A percentile compares a stretch with the other conserved stretches of the same genome.
phyloP scores from a whole-genome alignment of 495 filamentous ascomycete genomes.

The Xylaria grammica region DNA sequence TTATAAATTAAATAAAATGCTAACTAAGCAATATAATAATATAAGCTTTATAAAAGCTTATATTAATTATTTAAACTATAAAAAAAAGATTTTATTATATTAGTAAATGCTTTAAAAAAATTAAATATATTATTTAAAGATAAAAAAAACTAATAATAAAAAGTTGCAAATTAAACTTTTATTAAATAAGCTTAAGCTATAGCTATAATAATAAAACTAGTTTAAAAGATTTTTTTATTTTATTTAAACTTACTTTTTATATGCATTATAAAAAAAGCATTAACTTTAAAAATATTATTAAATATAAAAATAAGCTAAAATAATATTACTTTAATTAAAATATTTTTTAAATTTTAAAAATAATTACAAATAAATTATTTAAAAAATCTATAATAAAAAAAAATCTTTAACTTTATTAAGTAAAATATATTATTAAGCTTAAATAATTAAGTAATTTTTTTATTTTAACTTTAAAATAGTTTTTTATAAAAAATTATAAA shows the following conservation, averaged over 20 bases:
- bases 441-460: not conserved
- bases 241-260: not conserved
- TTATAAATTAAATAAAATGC: no score
- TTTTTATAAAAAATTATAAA: constrained; percentile 24
- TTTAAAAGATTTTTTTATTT: no score
- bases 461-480: constrained; percentile 18
- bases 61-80: no score
- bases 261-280: not conserved
- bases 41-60: no score
- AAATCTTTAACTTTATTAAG: constrained; percentile 17
- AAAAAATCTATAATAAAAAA: constrained; percentile 10
- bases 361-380: constrained; percentile 14
- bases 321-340: not conserved
- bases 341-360: not conserved
- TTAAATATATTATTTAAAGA: no score
- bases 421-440: constrained; percentile 12
- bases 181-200: not conserved
- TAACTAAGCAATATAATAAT: no score
- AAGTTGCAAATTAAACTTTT: no score
- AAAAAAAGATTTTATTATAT: not conserved
- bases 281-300: constrained; percentile 12
- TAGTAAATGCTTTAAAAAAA: no score
- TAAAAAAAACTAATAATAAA: no score
- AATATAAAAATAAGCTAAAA: not conserved
- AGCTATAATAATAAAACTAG: not conserved